Percentiles rank a stretch among this genome's conserved stretches.
Conservation (phyloP, 495 filamentous ascomycete species). For the Penicillium soppii region DNA sequence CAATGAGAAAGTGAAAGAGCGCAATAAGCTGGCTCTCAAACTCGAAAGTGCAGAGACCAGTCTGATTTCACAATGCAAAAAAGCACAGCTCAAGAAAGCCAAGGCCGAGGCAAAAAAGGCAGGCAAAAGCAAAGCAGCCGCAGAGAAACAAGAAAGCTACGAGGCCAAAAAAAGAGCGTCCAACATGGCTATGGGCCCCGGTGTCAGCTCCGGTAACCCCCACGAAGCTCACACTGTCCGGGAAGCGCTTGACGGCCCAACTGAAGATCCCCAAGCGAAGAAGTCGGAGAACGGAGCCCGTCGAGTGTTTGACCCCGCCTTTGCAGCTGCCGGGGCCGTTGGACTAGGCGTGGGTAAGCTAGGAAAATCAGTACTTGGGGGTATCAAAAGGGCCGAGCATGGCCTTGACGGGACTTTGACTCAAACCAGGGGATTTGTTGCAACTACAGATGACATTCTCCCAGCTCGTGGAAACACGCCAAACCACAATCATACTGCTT, state of each 20-base stretch:
- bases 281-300: conserved; percentile 27
- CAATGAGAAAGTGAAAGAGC: conserved; percentile 77
- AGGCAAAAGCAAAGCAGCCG: conserved; percentile 52
- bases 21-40: conserved; percentile 66
- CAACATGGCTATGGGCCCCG: conserved; percentile 62
- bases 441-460: conserved; percentile 7
- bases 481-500: background rate
- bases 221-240: conserved; percentile 74
- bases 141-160: conserved; percentile 44
- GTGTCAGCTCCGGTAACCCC: conserved; percentile 80
- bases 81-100: conserved; percentile 66
- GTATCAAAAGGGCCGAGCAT: conserved; percentile 46
- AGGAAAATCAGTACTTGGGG: conserved; percentile 54
- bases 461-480: conserved; percentile 2
- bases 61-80: conserved; percentile 75
- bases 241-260: conserved; percentile 52
- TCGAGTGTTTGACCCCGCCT: conserved; percentile 36
- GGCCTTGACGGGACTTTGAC: conserved; percentile 48
- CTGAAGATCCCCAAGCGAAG: conserved; percentile 21
- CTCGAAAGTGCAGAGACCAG: conserved; percentile 85
- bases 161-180: conserved; percentile 55
- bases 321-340: conserved; percentile 49
- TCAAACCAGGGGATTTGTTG: conserved; percentile 53
- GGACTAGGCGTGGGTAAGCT: conserved; percentile 62
- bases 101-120: conserved; percentile 63